Conservation (phyloP, 2,329 filamentous ascomycete species). For the Colletotrichum sp. region DNA sequence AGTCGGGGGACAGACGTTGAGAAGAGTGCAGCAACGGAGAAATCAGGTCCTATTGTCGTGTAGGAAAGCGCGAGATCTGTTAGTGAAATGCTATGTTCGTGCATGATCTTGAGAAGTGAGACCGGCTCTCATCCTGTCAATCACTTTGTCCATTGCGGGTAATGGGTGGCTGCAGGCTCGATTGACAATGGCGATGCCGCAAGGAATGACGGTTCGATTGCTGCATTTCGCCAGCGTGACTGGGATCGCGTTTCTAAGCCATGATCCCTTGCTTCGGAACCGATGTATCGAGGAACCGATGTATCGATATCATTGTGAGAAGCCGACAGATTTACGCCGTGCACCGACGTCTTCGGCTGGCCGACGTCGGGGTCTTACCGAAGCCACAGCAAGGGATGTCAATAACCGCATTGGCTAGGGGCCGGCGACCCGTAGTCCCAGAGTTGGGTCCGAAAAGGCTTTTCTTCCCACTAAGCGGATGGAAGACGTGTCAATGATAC, state of each 20-base stretch:
- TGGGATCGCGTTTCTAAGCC: neutral
- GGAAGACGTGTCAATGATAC: neutral
- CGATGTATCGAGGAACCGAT: neutral
- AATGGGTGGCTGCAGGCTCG: neutral
- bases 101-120: slow-evolving; percentile 20
- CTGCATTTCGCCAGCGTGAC: neutral
- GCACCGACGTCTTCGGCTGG: neutral
- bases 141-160: neutral
- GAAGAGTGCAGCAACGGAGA: neutral
- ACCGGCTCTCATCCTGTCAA: neutral
- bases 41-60: neutral
- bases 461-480: neutral
- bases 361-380: neutral
- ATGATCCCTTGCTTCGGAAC: neutral
- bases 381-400: neutral
- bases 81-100: neutral
- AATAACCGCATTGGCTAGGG: neutral
- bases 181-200: neutral
- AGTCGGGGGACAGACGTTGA: neutral
- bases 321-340: neutral
- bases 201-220: neutral
- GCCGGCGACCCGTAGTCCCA: neutral
- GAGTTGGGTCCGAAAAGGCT: neutral
- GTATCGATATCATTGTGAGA: neutral
- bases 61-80: slow-evolving; percentile 11